A percentile compares a stretch with the other conserved stretches of the same genome.
Conservation (phyloP, 2,329 filamentous ascomycete species). For the Xylariaceae sp. region DNA sequence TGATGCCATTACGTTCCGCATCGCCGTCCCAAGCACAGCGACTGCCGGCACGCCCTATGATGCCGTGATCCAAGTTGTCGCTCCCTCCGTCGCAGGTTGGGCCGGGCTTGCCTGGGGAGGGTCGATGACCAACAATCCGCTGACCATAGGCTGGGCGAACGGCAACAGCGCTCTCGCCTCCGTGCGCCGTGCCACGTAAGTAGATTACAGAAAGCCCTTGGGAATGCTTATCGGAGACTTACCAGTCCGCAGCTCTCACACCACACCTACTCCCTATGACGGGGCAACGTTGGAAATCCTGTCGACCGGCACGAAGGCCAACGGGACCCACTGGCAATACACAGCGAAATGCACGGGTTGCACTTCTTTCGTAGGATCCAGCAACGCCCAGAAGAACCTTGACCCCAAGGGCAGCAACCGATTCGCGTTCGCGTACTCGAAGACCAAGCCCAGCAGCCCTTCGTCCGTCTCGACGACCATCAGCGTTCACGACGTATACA, state of each 20-base stretch:
- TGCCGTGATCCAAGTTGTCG: slow-evolving; percentile 46
- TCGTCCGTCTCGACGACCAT: slow-evolving; percentile 26
- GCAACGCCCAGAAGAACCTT: slow-evolving; percentile 47
- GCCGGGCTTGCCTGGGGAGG: slow-evolving; percentile 53
- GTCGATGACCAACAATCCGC: slow-evolving; percentile 51
- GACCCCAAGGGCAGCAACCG: slow-evolving; percentile 95
- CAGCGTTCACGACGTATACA: slow-evolving; percentile 35
- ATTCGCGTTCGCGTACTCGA: slow-evolving; percentile 54
- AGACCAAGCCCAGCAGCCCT: slow-evolving; percentile 29
- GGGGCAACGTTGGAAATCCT: slow-evolving; percentile 39
- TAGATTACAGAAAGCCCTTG: slow-evolving; percentile 8
- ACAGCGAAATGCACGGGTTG: slow-evolving; percentile 44
- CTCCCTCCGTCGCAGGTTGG: slow-evolving; percentile 49
- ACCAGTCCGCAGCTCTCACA: slow-evolving; percentile 37
- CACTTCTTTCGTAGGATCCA: slow-evolving; percentile 37
- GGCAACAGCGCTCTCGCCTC: slow-evolving; percentile 45
- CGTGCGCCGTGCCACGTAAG: slow-evolving; percentile 49
- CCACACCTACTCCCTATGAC: slow-evolving; percentile 36
- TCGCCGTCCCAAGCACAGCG: slow-evolving; percentile 40
- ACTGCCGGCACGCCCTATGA: slow-evolving; percentile 40
- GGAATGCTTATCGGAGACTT: background rate
- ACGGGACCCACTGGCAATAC: slow-evolving; percentile 45
- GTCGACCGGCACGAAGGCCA: slow-evolving; percentile 41
- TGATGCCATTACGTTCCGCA: slow-evolving; percentile 35
- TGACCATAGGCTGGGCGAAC: slow-evolving; percentile 49